Evolutionary conservation across 192 early-diverging fungal species (phyloP), one percentile per base, ranked within the genome.

Genomic region (Entrophospora sp.): DNA sequence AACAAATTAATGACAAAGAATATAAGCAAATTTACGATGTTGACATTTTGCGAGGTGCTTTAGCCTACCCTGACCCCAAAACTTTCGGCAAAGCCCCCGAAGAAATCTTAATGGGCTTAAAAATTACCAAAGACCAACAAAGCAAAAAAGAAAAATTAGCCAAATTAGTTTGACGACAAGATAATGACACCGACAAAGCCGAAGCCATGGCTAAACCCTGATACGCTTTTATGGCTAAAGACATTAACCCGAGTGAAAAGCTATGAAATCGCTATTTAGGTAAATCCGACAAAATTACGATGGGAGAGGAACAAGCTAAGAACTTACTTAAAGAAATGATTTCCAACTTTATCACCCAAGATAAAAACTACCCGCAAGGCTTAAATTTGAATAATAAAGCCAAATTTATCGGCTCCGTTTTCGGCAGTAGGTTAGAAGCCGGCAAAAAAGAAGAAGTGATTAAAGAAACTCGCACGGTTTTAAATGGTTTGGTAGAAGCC

Each of bases 311-410:
- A 4, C 2, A 2, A 34, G 55, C 55, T 3, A 35, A 35, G 31
- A 34, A 57, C 2, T 35, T 36, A 20, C 20, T 57, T 10, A 57
- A 57, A 57, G 55, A 57, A 31, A 34, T 57, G 55, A 57, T 57
- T 57, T 30, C 28, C 6, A 57, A 57, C 28, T 57, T 57, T 34
- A 57, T 57, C 4, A 18, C 55, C 31, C 28, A 57, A 57, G 55
- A 57, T 18, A 57, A 36, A 35, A 35, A 35, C 1, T 57, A 13
- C 55, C 55, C 55, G 1, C 28, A 57, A 57, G 55, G 55, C 1
- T 31, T 57, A 36, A 36, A 35, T 36, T 35, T 57, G 28, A 31
- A 57, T 32, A 57, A 34, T 4, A 25, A 57, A 36, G 4, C 5
- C 5, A 57, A 57, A 34, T n/a, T 57, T 1, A 57, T 57, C 32